phyloP scores from a whole-genome alignment of 495 filamentous ascomycete species.

The Penicillium flavigenum region DNA sequence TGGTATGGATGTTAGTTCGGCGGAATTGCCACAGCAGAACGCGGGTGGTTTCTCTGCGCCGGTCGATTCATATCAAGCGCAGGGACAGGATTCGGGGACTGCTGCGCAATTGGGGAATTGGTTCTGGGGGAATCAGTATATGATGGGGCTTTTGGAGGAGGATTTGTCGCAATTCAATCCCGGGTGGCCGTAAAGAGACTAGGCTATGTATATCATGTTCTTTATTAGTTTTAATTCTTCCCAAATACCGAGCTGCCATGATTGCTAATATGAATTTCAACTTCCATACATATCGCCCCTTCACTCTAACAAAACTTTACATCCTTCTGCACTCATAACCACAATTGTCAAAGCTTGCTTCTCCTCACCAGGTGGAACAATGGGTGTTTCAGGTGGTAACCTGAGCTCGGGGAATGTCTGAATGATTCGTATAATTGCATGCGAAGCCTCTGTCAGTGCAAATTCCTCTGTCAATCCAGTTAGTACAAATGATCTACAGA shows the following conservation, averaged over 20 bases:
- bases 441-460: neutral
- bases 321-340: neutral
- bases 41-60: slow-evolving; percentile 14
- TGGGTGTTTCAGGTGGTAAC: neutral
- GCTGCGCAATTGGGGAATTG: slow-evolving; percentile 57
- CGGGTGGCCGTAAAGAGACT: slow-evolving; percentile 20
- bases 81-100: slow-evolving; percentile 16
- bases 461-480: neutral
- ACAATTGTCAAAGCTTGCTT: slow-evolving; percentile 2
- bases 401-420: neutral
- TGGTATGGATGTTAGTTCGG: slow-evolving; percentile 5
- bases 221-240: neutral
- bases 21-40: slow-evolving; percentile 14
- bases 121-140: slow-evolving; percentile 66
- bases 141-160: slow-evolving; percentile 62
- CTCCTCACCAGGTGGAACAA: neutral
- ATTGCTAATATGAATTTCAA: neutral
- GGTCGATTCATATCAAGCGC: slow-evolving; percentile 10
- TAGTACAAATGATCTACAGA: too few species aligned
- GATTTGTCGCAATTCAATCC: slow-evolving; percentile 56
- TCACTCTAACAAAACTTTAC: neutral
- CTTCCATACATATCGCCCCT: neutral
- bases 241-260: neutral
- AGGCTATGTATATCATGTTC: neutral
- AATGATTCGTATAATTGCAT: slow-evolving; percentile 2